A percentile compares a stretch with the other conserved stretches of the same genome.
Conservation (phyloP, 371 early-diverging fungal species). For the Mortierella sp. region DNA sequence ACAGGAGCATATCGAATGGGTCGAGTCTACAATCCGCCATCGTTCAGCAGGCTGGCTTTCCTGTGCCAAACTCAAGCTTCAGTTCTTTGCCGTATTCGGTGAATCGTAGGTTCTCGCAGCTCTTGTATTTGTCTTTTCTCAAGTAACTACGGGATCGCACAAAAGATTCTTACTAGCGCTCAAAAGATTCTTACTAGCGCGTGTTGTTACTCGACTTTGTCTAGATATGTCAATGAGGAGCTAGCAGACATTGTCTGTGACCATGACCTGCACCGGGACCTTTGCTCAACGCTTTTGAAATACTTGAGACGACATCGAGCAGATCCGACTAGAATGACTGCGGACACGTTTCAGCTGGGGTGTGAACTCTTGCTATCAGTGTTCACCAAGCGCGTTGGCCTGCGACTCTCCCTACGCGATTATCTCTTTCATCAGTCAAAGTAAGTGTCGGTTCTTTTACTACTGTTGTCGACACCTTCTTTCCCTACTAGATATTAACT, state of each 20-base stretch:
- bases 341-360: constrained; percentile 31
- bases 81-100: constrained; percentile 44
- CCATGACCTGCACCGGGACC: constrained; percentile 44
- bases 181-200: too few relatives aligned
- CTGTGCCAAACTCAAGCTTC: constrained; percentile 51
- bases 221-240: constrained; percentile 34
- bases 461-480: too few relatives aligned
- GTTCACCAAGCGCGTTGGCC: constrained; percentile 28
- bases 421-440: constrained; percentile 31
- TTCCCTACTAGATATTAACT: not conserved
- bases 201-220: not conserved
- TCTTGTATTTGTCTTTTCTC: not conserved
- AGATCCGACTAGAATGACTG: constrained; percentile 33
- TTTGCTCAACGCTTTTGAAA: constrained; percentile 30
- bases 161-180: not conserved
- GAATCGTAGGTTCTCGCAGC: constrained; percentile 34
- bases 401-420: constrained; percentile 30
- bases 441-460: constrained; percentile 7
- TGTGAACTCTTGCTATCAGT: constrained; percentile 49
- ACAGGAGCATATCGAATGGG: constrained; percentile 28
- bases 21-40: constrained; percentile 28
- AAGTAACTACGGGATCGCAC: not conserved
- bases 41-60: constrained; percentile 43
- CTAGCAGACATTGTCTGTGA: constrained; percentile 35
- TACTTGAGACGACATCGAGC: constrained; percentile 28